Percentiles rank a stretch among this genome's conserved stretches.
Conservation (phyloP, 768 basidiomycete genomes). For the Gloeostereum incarnatum region DNA sequence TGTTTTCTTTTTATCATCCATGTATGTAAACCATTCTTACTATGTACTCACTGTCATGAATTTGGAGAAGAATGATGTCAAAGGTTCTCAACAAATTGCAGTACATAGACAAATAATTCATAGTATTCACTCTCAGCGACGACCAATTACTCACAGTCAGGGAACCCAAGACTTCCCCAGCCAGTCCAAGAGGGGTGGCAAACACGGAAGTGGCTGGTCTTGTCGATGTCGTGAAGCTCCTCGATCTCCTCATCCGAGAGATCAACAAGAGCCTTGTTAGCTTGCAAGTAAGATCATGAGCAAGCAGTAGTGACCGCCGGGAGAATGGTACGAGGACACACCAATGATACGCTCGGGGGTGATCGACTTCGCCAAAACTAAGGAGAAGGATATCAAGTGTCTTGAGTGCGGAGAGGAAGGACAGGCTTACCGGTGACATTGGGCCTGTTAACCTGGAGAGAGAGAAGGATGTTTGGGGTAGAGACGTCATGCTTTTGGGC, state of each 20-base stretch:
- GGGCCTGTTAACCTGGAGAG: conserved; percentile 62
- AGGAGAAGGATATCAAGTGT: conserved; percentile 1
- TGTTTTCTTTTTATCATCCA: too few relatives aligned
- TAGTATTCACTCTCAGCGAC: too few relatives aligned
- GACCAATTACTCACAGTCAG: too few relatives aligned
- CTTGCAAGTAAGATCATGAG: conserved; percentile 16
- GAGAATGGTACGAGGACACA: conserved; percentile 16
- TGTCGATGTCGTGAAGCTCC: conserved; percentile 49
- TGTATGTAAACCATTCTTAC: too few relatives aligned
- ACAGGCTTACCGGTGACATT: conserved; percentile 36
- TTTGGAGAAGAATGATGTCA: too few relatives aligned
- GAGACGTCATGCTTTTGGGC: conserved; percentile 50
- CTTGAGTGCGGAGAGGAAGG: conserved; percentile 2
- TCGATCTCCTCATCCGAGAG: conserved; percentile 51
- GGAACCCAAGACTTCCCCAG: conserved; percentile 55
- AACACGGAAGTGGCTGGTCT: conserved; percentile 53
- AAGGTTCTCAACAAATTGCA: too few relatives aligned
- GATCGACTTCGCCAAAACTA: conserved; percentile 72
- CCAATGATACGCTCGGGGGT: conserved; percentile 54
- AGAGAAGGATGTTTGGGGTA: conserved; percentile 62
- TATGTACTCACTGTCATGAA: too few relatives aligned
- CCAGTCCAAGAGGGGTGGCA: conserved; percentile 60
- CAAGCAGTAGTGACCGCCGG: not conserved
- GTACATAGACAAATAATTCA: too few relatives aligned
- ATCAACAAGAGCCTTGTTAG: conserved; percentile 53